Evolutionary conservation across 441 rosid genomes (phyloP).

Genomic region (California macrophylla): DNA sequence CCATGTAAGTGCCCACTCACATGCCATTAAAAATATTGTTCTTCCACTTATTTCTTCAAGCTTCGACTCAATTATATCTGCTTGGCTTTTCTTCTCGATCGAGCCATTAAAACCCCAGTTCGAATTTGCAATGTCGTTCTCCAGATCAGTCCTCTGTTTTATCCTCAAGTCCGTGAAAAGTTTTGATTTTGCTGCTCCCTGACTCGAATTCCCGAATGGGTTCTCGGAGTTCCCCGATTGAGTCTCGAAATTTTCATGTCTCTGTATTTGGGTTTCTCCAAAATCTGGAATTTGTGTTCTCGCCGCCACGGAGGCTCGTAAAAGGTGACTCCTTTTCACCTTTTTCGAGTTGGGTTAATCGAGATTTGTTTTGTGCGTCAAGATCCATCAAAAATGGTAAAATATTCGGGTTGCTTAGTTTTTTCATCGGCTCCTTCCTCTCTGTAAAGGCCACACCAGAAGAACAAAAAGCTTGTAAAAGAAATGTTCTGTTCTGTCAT

Average conservation of each 20-base stretch:
- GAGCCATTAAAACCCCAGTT: not conserved
- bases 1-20: not conserved
- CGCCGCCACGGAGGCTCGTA: not conserved
- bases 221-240: not conserved
- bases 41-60: not conserved
- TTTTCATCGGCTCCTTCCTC: slow-evolving; percentile 19
- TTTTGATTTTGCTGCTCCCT: not conserved
- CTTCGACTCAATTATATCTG: not conserved
- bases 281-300: not conserved
- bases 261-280: not conserved
- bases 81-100: not conserved
- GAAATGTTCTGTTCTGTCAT: slow-evolving; percentile 3
- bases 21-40: not conserved
- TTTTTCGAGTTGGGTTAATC: slow-evolving; percentile 9
- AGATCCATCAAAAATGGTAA: slow-evolving; percentile 15
- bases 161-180: not conserved
- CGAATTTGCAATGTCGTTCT: slow-evolving; percentile 17
- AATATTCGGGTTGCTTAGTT: slow-evolving; percentile 15
- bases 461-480: not conserved
- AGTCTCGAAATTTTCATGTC: not conserved
- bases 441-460: slow-evolving; percentile 27
- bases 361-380: slow-evolving; percentile 16
- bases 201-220: not conserved
- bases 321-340: not conserved
- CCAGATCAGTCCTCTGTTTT: slow-evolving; percentile 3